phyloP scores from a whole-genome alignment of 768 basidiomycete species.

The Boletus sp. region DNA sequence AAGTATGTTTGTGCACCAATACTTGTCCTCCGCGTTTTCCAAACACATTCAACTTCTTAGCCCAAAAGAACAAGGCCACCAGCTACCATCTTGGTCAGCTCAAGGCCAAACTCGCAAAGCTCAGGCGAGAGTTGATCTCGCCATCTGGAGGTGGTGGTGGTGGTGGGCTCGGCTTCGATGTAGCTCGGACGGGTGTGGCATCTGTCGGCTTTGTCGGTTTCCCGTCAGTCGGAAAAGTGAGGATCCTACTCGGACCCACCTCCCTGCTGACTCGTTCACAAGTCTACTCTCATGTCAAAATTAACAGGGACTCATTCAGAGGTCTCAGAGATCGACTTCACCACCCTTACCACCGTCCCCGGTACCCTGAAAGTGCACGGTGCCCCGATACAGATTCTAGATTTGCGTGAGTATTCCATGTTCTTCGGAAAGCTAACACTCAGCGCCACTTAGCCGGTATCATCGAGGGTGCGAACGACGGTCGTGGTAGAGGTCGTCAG shows the following conservation, averaged over 20 bases:
- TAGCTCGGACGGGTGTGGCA: conserved; percentile 95
- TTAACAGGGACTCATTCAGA: conserved; percentile 96
- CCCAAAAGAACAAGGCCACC: conserved; percentile 94
- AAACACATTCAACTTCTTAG: conserved; percentile 38
- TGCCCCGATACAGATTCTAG: conserved; percentile 92
- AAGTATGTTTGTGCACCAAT: conserved; percentile 50
- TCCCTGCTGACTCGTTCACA: conserved; percentile 3
- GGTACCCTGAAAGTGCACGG: conserved; percentile 94
- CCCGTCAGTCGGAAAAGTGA: conserved; percentile 92
- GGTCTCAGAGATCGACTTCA: conserved; percentile 95
- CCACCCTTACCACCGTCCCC: conserved; percentile 91
- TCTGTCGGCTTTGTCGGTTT: conserved; percentile 92
- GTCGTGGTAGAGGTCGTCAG: conserved; percentile 94
- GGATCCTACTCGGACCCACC: conserved; percentile 2
- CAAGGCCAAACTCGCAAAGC: conserved; percentile 97
- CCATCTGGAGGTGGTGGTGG: conserved; percentile 79
- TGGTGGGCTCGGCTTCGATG: conserved; percentile 91
- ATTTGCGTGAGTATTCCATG: conserved; percentile 63
- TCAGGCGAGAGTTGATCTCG: conserved; percentile 87
- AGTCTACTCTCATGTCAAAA: conserved; percentile 95
- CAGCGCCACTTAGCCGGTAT: conserved; percentile 69
- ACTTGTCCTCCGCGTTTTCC: conserved; percentile 8
- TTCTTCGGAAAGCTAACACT: conserved; percentile 3
- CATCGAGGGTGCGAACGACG: conserved; percentile 96
- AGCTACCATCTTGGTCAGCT: conserved; percentile 95